These are phyloP conservation scores for Saccharomyces paradoxus DNA, from an alignment of 805 yeast species.

Conservation along the genomic window DNA sequence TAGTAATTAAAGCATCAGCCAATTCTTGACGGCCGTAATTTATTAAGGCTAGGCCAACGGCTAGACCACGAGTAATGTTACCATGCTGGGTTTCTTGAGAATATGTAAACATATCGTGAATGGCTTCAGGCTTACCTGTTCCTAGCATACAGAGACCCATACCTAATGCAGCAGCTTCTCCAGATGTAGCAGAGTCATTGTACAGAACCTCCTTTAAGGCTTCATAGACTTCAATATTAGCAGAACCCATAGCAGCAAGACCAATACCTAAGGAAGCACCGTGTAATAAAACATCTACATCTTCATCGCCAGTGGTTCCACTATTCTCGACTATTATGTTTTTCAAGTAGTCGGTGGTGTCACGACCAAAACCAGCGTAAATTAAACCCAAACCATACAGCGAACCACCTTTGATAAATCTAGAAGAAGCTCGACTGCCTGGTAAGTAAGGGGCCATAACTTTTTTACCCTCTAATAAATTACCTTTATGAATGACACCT, in stretches of 20 bases:
- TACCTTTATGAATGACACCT: slow-evolving; percentile 95
- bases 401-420: slow-evolving; percentile 93
- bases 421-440: slow-evolving; percentile 55
- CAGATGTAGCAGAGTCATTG: slow-evolving; percentile 86
- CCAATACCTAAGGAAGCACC: slow-evolving; percentile 96
- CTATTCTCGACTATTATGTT: slow-evolving; percentile 59
- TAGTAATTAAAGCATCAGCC: slow-evolving; percentile 62
- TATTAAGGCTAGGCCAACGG: slow-evolving; percentile 80
- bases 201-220: slow-evolving; percentile 76
- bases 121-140: slow-evolving; percentile 61
- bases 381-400: slow-evolving; percentile 87
- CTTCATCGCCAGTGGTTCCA: slow-evolving; percentile 51
- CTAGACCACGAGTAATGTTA: slow-evolving; percentile 86
- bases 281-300: slow-evolving; percentile 76
- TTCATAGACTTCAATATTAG: slow-evolving; percentile 65
- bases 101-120: slow-evolving; percentile 75
- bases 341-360: slow-evolving; percentile 71
- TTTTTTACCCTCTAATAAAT: slow-evolving; percentile 80
- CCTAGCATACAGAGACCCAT: slow-evolving; percentile 97
- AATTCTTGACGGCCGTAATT: slow-evolving; percentile 79
- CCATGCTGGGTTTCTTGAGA: slow-evolving; percentile 96
- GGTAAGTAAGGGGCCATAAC: slow-evolving; percentile 88
- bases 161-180: slow-evolving; percentile 92
- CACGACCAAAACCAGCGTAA: slow-evolving; percentile 93
- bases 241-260: slow-evolving; percentile 93